Conservation (phyloP, 2,329 filamentous ascomycete genomes). For the Calonectria henricotiae region DNA sequence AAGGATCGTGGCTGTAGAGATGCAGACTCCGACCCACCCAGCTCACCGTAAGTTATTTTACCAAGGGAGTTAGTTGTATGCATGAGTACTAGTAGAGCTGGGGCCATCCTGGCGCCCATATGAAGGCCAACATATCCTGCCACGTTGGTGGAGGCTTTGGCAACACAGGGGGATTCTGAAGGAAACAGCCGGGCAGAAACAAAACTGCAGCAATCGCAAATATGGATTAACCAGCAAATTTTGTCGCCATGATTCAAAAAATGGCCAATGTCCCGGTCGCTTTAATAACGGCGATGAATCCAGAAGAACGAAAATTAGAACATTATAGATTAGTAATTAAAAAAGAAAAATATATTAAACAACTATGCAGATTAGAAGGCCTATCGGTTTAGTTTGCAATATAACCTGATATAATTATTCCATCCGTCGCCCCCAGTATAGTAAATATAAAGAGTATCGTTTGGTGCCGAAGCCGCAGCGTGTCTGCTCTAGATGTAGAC, state of each 20-base stretch:
- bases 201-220: conserved; percentile 53
- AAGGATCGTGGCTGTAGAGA: conserved; percentile 14
- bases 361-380: conserved; percentile 22
- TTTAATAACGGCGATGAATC: conserved; percentile 62
- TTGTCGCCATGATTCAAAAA: conserved; percentile 53
- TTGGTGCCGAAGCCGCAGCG: conserved; percentile 67
- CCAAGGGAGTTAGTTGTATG: conserved; percentile 46
- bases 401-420: conserved; percentile 69
- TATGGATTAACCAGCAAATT: conserved; percentile 40
- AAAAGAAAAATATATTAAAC: no score
- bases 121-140: conserved; percentile 52
- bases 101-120: conserved; percentile 56
- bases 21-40: conserved; percentile 8
- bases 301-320: conserved; percentile 30
- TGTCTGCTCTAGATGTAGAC: conserved; percentile 67
- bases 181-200: conserved; percentile 57
- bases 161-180: conserved; percentile 54
- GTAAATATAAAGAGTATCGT: conserved; percentile 75
- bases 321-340: background rate
- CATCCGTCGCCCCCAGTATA: conserved; percentile 71
- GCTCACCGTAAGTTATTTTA: conserved; percentile 21
- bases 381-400: conserved; percentile 69
- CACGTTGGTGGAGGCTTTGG: conserved; percentile 54
- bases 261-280: conserved; percentile 51
- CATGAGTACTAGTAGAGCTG: conserved; percentile 50